Conservation (phyloP, 1,139 yeast species). For the Geotrichum histeridarum region DNA sequence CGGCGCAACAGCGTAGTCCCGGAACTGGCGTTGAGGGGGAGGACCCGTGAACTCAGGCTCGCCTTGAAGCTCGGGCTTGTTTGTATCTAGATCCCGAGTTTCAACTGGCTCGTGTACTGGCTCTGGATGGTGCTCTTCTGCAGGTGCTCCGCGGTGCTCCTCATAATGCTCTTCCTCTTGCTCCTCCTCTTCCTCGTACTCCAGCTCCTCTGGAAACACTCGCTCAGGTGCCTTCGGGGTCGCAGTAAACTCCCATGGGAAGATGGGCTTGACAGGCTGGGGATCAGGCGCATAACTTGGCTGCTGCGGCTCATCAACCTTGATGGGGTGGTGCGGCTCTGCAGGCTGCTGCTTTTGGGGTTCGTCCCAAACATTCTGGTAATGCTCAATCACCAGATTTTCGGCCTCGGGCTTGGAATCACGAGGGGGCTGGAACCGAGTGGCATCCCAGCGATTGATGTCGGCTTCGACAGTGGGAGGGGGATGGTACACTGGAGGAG, state of each 20-base stretch:
- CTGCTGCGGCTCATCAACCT: background rate
- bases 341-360: slow-evolving; percentile 15
- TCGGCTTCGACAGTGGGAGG: slow-evolving; percentile 31
- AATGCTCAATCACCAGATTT: slow-evolving; percentile 26
- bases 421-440: slow-evolving; percentile 41
- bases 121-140: slow-evolving; percentile 3
- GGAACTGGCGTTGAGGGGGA: slow-evolving; percentile 14
- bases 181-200: slow-evolving; percentile 4
- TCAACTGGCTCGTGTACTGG: slow-evolving; percentile 14
- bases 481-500: slow-evolving; percentile 20
- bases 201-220: slow-evolving; percentile 23
- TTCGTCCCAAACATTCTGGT: slow-evolving; percentile 33
- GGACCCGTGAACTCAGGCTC: background rate
- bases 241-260: slow-evolving; percentile 19
- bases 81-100: slow-evolving; percentile 1
- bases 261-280: slow-evolving; percentile 17
- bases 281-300: slow-evolving; percentile 10
- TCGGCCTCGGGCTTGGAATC: slow-evolving; percentile 42
- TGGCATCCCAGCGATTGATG: slow-evolving; percentile 42
- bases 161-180: slow-evolving; percentile 14
- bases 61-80: background rate
- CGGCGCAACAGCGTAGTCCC: slow-evolving; percentile 16
- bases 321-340: slow-evolving; percentile 12
- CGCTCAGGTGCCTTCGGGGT: slow-evolving; percentile 18
- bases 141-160: background rate